Percentiles rank a stretch among this genome's conserved stretches.
These are phyloP conservation scores for Plasmodium billcollinsi DNA, from an alignment of 169 alveolate genomes.

Conservation along the genomic window DNA sequence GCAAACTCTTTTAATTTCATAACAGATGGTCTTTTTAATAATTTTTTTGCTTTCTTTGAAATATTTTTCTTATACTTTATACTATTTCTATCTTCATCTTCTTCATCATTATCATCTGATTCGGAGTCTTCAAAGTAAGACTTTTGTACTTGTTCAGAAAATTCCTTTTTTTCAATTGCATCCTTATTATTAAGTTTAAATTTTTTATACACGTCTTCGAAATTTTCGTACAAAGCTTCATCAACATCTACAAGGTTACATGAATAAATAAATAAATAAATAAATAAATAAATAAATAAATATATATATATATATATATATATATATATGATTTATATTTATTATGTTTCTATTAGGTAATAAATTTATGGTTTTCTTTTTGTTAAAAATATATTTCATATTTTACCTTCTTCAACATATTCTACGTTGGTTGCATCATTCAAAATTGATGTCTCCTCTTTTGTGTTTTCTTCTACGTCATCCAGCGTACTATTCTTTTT, in stretches of 20 bases:
- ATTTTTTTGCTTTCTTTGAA: slow-evolving; percentile 65
- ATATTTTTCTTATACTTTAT: slow-evolving; percentile 28
- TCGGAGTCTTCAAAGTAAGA: slow-evolving; percentile 3
- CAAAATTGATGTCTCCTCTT: not conserved
- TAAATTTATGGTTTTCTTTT: not conserved
- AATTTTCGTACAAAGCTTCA: slow-evolving; percentile 6
- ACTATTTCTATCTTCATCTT: slow-evolving; percentile 6
- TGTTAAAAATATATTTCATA: not conserved
- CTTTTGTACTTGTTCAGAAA: slow-evolving; percentile 21
- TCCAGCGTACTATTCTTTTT: not conserved
- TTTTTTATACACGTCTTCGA: slow-evolving; percentile 62
- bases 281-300: not conserved
- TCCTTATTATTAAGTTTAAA: slow-evolving; percentile 35
- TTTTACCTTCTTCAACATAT: slow-evolving; percentile 65
- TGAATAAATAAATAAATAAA: not conserved
- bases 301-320: not conserved
- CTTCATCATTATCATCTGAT: slow-evolving; percentile 48
- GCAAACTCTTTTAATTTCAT: slow-evolving; percentile 81
- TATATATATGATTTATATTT: not conserved
- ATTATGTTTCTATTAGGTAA: not conserved
- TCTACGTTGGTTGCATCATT: slow-evolving; percentile 37
- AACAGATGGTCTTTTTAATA: slow-evolving; percentile 76
- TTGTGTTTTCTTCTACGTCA: slow-evolving; percentile 1
- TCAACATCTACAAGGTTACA: slow-evolving; percentile 17
- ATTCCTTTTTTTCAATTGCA: slow-evolving; percentile 26